Base-by-base conservation (phyloP, 768 basidiomycete species). In the Termitomyces sp. region DNA sequence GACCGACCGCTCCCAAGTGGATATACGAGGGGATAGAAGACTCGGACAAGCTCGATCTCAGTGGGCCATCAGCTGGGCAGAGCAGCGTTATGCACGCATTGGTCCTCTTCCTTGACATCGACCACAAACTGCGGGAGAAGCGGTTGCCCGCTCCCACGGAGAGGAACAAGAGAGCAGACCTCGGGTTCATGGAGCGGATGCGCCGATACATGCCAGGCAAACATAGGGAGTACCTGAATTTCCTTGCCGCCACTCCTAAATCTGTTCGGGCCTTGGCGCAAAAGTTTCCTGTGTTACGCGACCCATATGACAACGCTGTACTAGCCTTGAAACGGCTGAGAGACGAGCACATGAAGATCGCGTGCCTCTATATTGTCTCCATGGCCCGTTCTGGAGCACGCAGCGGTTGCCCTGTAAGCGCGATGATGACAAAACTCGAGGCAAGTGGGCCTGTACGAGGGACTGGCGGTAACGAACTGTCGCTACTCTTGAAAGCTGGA, bases 51-150 rank as follows among this genome's bases (percentile, higher is more conserved):
- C 82, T 91, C 40, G 85, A 89, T 60, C 81, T 87, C 53, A 89
- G 86, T 57, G 96, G 96, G 0, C 95, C 96, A 24, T 94, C 91
- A 10, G 96, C 94, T 1, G 96, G 96, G 2, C 96, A 99, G 76
- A 94, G 91, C 71, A 88, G 87, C 51, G 82, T 95, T 55, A 93
- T 99, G 79, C 92, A 87, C 64, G 87, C 91, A 9, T 75, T 92
- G 24, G 91, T 92, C 68, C 74, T 95, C 71, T 92, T 93, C 78
- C 82, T 93, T 48, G 91, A 93, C 60, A 87, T 97, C 70, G 88
- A 98, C 73, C 89, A 93, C 73, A 88, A 88, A 62, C 86, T 94
- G 68, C 79, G 83, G 43, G 80, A 87, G 60, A 79, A 84, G 70
- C 79, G 87, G 66, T 74, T 83, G 72, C 90, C 89, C 60, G 74